Evolutionary conservation across 345 rosid genomes (phyloP), one percentile per base, ranked within the genome.

Genomic region (Eucalyptus marginata): DNA sequence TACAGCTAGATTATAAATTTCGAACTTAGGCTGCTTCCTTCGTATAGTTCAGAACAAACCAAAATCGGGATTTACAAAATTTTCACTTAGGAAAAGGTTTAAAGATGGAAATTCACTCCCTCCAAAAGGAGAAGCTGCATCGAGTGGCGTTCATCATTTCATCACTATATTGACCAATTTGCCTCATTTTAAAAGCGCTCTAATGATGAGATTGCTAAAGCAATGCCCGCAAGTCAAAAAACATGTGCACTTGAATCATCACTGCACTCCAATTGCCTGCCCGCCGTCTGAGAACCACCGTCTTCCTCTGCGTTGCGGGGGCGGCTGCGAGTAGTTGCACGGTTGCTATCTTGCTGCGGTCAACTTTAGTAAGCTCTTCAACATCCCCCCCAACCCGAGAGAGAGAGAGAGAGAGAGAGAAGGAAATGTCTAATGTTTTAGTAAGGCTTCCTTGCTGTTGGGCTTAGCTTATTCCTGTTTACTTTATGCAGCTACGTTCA

Each of bases 391-490:
- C 12, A 56, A 22, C 59, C 59, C 14, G 3, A 14, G 14, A n/a
- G 9, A 17, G 5, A 16, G 3, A 18, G 1, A 17, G 0, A 71
- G 11, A 33, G 43, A 33, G 2, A 5, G 25, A 71, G 6, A 36
- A 71, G 5, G 27, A 36, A 15, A 31, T 5, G 27, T 71, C 83
- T 36, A 18, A 20, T 17, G 6, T 33, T 64, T 13, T 64, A n/a
- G 76, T n/a, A 14, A 14, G 68, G 76, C 36, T 29, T 64, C 36
- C 76, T 64, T 14, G 36, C 36, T n/a, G 4, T 40, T 36, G 44
- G 83, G 12, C 15, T 76, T 36, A 36, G 15, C 83, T 76, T 36
- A 5, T 76, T 76, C 46, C 8, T 20, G 27, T 71, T 76, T 76
- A 76, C 27, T 36, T 20, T 36, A 43, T 36, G 83, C 46, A 36